Conservation (phyloP, 129 eudicot species). For the Kitagawia praeruptora region DNA sequence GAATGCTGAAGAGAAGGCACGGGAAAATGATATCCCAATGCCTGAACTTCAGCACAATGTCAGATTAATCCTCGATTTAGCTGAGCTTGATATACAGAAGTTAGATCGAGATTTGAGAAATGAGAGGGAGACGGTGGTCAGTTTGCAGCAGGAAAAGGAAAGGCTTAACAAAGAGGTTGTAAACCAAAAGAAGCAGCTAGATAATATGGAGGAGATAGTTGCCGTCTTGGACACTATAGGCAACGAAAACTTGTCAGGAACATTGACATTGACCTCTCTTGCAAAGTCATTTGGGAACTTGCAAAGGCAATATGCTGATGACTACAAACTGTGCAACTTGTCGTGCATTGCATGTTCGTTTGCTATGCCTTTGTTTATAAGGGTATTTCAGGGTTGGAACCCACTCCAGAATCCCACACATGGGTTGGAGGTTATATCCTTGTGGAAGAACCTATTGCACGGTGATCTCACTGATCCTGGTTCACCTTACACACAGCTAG, state of each 20-base stretch:
- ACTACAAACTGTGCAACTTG: constrained; percentile 24
- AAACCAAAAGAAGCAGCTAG: constrained; percentile 19
- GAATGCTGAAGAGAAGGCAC: constrained; percentile 26
- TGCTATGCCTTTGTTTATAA: constrained; percentile 23
- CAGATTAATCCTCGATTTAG: constrained; percentile 20
- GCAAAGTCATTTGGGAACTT: constrained; percentile 4
- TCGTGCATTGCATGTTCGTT: constrained; percentile 25
- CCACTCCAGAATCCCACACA: constrained; percentile 7
- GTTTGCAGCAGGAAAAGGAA: constrained; percentile 27
- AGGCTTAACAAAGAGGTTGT: constrained; percentile 17
- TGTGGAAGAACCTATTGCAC: constrained; percentile 23
- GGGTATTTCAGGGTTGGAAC: constrained; percentile 15
- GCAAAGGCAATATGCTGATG: constrained; percentile 18
- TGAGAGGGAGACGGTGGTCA: constrained; percentile 24
- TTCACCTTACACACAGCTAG: constrained; percentile 19
- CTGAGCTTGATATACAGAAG: constrained; percentile 22
- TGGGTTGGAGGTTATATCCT: constrained; percentile 13
- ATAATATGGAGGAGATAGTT: constrained; percentile 15
- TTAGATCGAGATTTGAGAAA: constrained; percentile 27
- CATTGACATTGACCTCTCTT: constrained; percentile 6
- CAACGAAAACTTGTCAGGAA: constrained; percentile 17
- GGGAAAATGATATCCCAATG: constrained; percentile 27
- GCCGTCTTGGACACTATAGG: constrained; percentile 9
- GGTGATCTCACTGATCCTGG: constrained; percentile 21
- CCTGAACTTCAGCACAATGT: constrained; percentile 31